phyloP scores from a whole-genome alignment of 768 basidiomycete species.

The Trametes punicea region DNA sequence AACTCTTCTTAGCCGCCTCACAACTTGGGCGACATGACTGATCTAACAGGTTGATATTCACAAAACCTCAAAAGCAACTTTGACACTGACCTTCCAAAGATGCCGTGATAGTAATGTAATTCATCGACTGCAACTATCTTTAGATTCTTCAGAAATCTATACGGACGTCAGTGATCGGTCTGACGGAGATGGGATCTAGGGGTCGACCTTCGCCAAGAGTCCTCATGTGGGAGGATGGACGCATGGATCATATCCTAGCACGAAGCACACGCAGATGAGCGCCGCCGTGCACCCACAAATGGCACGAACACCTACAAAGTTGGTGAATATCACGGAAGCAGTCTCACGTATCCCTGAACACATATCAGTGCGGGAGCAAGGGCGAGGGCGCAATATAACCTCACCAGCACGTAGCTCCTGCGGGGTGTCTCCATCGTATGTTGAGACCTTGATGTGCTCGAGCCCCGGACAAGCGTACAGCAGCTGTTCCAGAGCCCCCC shows the following conservation, averaged over 20 bases:
- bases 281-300: background rate
- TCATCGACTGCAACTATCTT: conserved; percentile 83
- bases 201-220: conserved; percentile 70
- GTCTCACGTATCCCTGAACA: conserved; percentile 61
- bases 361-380: background rate
- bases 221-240: conserved; percentile 81
- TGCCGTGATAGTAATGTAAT: conserved; percentile 79
- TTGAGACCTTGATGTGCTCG: conserved; percentile 56
- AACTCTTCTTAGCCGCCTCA: conserved; percentile 72
- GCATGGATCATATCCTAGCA: conserved; percentile 79
- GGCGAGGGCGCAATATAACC: background rate
- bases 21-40: conserved; percentile 79
- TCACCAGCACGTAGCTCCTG: conserved; percentile 60
- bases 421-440: conserved; percentile 88
- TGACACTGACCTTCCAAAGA: conserved; percentile 75
- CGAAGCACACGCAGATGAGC: conserved; percentile 8
- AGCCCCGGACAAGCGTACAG: conserved; percentile 57
- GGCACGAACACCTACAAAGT: conserved; percentile 55
- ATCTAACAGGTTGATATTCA: background rate
- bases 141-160: conserved; percentile 72
- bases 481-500: conserved; percentile 63
- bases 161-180: conserved; percentile 1
- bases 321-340: conserved; percentile 83
- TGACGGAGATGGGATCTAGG: background rate
- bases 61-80: background rate